Percentiles rank a stretch among this genome's conserved stretches.
Evolutionary conservation across 305 asterid genomes (phyloP).

Genomic region (Andrographis paniculata): DNA sequence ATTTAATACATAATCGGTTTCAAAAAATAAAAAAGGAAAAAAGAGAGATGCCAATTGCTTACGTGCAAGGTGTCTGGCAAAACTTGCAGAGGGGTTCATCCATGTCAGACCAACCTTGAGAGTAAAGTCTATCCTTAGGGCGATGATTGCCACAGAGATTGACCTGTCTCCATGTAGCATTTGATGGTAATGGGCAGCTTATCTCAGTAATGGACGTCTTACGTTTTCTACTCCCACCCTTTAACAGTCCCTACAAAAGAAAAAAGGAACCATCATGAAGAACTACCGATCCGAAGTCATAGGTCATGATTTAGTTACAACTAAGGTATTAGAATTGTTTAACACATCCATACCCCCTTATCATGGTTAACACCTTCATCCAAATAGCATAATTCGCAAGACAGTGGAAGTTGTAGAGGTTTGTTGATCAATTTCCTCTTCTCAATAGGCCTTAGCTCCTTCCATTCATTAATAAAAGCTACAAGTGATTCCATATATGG

Average conservation of each 20-base stretch:
- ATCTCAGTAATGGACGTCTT: conserved; percentile 61
- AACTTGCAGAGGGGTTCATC: conserved; percentile 97
- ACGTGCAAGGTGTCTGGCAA: conserved; percentile 88
- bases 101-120: conserved; percentile 83
- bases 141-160: conserved; percentile 36
- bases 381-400: conserved; percentile 68
- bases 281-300: conserved; percentile 9
- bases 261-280: conserved; percentile 20
- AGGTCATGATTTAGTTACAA: background rate
- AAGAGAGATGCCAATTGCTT: conserved; percentile 18
- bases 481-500: conserved; percentile 38
- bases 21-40: background rate
- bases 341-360: conserved; percentile 47
- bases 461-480: conserved; percentile 64
- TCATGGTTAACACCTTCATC: conserved; percentile 73
- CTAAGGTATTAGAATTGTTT: background rate
- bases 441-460: conserved; percentile 72
- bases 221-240: conserved; percentile 79
- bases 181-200: conserved; percentile 68
- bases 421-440: conserved; percentile 60
- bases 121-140: conserved; percentile 57
- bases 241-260: conserved; percentile 69
- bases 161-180: conserved; percentile 66
- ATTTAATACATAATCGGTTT: background rate
- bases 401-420: conserved; percentile 83